Base-by-base conservation (phyloP, 495 filamentous ascomycete genomes). In the Aspergillus panamensis region DNA sequence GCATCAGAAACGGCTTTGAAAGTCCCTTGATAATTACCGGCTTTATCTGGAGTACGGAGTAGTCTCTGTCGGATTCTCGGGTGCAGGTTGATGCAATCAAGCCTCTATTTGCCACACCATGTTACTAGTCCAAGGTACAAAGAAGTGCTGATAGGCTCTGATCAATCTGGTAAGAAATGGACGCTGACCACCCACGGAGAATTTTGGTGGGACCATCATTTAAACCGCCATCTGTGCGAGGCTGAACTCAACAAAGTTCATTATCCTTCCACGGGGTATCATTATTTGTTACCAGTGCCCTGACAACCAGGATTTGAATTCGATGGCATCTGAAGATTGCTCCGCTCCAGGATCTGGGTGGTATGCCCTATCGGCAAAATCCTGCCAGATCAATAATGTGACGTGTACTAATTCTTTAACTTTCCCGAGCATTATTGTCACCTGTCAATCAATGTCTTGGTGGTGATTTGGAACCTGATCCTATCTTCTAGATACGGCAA, bases 151-250 rank as follows among this genome's bases (percentile, higher is more conserved):
- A 37, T 49, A 49, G 47, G 47, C 29, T 49, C 47, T 31, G 47
- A 31, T 49, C 47, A 49, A 31, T 52, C 33, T 35, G 8, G 16
- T 13, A 39, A 52, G 37, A 52, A 39, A 20, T 21, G 19, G 32
- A 10, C 21, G 33, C 30, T 52, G 49, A 52, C 31, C 30, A 52
- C 49, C 37, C 14, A 52, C 31, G 49, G 49, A 52, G 49, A 52
- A 35, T 52, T 52, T 35, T 12, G 49, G 33, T 19, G 49, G 49
- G 31, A 45, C 16, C 35, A 39, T 39, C 35, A 8, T 9, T 10
- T 7, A 45, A 21, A 45, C 19, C 16, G 8, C 9, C 19, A 16
- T 45, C 16, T 45, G n/a, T 45, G 42, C 14, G 19, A 45, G 42
- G n/a, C n/a, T n/a, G n/a, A n/a, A n/a, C 42, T 45, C 2, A 19